Percentiles rank a stretch among this genome's conserved stretches.
These are phyloP conservation scores for Huntiella savannae DNA, from an alignment of 2,329 filamentous ascomycete species.

Conservation along the genomic window DNA sequence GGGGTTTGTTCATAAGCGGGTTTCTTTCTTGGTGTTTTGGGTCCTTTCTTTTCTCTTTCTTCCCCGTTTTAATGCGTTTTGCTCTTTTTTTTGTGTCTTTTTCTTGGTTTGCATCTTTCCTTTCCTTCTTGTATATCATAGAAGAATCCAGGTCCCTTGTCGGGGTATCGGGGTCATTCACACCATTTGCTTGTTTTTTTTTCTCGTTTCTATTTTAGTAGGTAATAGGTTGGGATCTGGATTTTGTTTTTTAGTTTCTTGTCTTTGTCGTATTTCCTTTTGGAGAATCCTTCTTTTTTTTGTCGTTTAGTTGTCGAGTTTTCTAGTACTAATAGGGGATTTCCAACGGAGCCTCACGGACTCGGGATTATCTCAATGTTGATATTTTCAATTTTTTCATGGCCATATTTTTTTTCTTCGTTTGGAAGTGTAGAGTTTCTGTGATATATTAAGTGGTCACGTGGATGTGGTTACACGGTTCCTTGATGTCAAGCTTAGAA, in stretches of 20 bases:
- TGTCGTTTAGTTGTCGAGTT: background rate
- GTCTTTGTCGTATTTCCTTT: background rate
- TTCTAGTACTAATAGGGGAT: background rate
- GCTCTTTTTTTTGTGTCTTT: background rate
- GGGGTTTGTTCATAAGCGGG: background rate
- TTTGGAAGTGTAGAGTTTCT: background rate
- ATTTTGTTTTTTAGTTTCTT: background rate
- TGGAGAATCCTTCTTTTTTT: background rate
- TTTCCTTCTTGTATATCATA: conserved; percentile 4
- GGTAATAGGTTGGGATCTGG: background rate
- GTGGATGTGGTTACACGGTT: too few relatives aligned
- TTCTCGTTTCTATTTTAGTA: background rate
- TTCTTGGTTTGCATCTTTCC: background rate
- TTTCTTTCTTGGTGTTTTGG: conserved; percentile 1
- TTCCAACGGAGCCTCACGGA: background rate
- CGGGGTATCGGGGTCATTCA: background rate
- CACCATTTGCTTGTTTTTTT: background rate
- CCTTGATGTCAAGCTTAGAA: too few relatives aligned
- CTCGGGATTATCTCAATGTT: background rate
- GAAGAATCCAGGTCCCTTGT: background rate
- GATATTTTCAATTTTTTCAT: background rate
- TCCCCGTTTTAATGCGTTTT: background rate
- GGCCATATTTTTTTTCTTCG: background rate
- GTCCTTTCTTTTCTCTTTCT: conserved; percentile 2
- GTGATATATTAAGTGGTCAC: too few relatives aligned